Base-by-base conservation (phyloP, 1,139 yeast species). In the Protomyces macrosporus region DNA sequence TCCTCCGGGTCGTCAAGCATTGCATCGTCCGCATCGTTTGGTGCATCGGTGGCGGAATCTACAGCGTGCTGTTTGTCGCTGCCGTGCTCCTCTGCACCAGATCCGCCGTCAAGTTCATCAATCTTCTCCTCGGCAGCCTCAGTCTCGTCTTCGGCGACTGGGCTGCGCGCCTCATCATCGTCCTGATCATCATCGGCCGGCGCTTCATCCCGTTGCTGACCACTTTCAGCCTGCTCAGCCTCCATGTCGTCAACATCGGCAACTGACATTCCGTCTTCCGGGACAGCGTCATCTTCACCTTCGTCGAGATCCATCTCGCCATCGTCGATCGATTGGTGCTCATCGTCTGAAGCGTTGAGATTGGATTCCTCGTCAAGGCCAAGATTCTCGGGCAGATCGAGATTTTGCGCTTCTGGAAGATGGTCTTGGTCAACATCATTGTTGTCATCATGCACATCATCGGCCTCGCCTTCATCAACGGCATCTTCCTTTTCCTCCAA, bases 341-440 rank as follows among this genome's bases (percentile, higher is more conserved):
- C 71, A 54, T 71, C 74, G 3, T 74, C 74, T n/a, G 55, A 7
- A 53, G 73, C 76, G 34, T 71, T 73, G 50, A 71, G 70, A 1
- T 72, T 73, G 12, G 69, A 71, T 12, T 64, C 66, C 10, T 67
- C 68, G 52, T 69, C 66, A 9, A 63, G 50, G 45, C 63, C 84
- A 79, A 91, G 83, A 68, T 90, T 95, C 52, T 91, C 98, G 0
- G 96, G 96, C 48, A 90, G 78, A 45, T 88, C 95, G 69, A 90
- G 77, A 3, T 89, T 84, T 66, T 90, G 97, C 14, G 86, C 81
- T 72, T 90, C 95, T 6, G 90, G 93, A 57, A 87, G 90, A 68
- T 83, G 77, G 12, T 84, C 83, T 61, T 88, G 95, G 65, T 87
- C 74, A 66, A 86, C 84, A 58, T 88, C 90, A 58, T 82, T 82